A percentile compares a stretch with the other conserved stretches of the same genome.
phyloP scores from a whole-genome alignment of 148 eudicot species.

The Silene uniflora region DNA sequence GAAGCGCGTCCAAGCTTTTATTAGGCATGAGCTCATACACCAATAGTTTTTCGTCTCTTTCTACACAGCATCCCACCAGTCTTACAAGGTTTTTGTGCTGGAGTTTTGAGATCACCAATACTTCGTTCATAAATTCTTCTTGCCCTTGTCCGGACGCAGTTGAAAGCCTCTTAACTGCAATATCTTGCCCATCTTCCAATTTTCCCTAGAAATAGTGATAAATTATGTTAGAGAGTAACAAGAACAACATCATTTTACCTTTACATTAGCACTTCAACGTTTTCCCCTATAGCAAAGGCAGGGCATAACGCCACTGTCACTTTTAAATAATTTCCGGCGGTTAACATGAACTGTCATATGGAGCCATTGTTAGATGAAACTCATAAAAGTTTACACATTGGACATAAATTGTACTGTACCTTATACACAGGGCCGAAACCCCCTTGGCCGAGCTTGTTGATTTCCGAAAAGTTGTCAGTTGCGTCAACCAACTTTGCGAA shows the following conservation, averaged over 20 bases:
- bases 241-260: no score
- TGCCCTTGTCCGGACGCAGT: conserved; percentile 40
- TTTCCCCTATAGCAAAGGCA: no score
- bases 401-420: conserved; percentile 20
- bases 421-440: conserved; percentile 49
- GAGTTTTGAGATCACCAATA: conserved; percentile 38
- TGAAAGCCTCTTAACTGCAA: conserved; percentile 46
- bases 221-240: neutral
- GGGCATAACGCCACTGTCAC: no score
- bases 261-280: no score
- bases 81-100: conserved; percentile 45
- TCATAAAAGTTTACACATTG: neutral
- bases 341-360: no score
- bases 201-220: conserved; percentile 19
- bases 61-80: conserved; percentile 36
- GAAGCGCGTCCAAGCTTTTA: conserved; percentile 39
- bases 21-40: conserved; percentile 42
- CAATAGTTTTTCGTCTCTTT: conserved; percentile 35
- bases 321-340: no score
- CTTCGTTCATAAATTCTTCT: conserved; percentile 48
- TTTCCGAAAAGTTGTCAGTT: conserved; percentile 27
- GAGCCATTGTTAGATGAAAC: no score
- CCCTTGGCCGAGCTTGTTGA: conserved; percentile 47
- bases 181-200: conserved; percentile 33
- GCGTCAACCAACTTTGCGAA: conserved; percentile 26